Evolutionary conservation across 1,284 basidiomycete species (phyloP), one percentile per base, ranked within the genome.

Genomic region (Malassezia dermatis): DNA sequence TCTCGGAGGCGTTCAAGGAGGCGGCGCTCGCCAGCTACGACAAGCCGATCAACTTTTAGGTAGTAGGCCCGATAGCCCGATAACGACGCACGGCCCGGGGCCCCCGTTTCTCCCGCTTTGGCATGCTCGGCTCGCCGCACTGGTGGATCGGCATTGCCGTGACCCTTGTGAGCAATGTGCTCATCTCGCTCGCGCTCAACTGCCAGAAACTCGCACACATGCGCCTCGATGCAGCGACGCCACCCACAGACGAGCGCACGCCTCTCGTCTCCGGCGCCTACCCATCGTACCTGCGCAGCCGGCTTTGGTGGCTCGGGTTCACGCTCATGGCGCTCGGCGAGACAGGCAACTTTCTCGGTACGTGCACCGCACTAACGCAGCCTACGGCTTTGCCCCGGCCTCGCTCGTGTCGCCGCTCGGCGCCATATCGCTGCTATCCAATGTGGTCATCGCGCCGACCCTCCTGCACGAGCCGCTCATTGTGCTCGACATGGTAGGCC

Each of bases 391-490:
- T 60, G 85, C 91, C 6, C 91, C 93, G 3, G 90, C 91, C 8
- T 88, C 86, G 19, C 79, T 95, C 12, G 89, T 96, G n/a, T 91
- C 93, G 1, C 93, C 91, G 17, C 79, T 96, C 7, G 90, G 91
- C 28, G 91, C 88, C 28, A 71, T 73, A 1, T 77, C 93, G 1
- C 79, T 98, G 8, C 84, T 96, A 51, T 88, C 91, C 15, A 96
- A 96, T 75, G 94, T 90, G 69, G 80, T 91, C 44, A 89, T 96
- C 62, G 88, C 93, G 0, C 93, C 93, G 8, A 71, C 91, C 2
- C 81, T 96, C 66, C 79, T 94, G 2, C 40, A 56, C 24, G 60
- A 66, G 40, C 69, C 59, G 24, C 67, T 68, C 57, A 54, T 62
- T 2, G 60, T 84, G 80, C 81, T 82, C 42, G 93, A 96, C 72